Conservation (phyloP, 1,139 yeast genomes). For the Meyerozyma sp. region DNA sequence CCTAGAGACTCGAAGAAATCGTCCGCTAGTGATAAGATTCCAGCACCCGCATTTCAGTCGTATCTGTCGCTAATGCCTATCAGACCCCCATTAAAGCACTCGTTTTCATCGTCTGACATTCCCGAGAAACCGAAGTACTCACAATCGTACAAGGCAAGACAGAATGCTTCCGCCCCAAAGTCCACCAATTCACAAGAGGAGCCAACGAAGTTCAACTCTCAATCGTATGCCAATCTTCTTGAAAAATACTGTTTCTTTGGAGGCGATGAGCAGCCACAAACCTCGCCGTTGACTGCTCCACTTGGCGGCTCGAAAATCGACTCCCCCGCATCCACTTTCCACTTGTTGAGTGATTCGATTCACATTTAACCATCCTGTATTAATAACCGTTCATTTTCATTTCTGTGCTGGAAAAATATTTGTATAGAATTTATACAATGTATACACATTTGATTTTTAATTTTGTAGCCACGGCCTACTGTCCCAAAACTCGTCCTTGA, state of each 20-base stretch:
- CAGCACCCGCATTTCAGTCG: conserved; percentile 2
- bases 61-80: conserved; percentile 3
- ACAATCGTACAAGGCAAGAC: conserved; percentile 14
- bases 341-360: conserved; percentile 29
- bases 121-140: conserved; percentile 15
- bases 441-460: conserved; percentile 1
- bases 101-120: conserved; percentile 23
- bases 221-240: conserved; percentile 26
- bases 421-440: background rate
- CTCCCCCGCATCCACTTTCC: conserved; percentile 25
- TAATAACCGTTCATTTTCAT: background rate
- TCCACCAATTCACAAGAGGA: conserved; percentile 2
- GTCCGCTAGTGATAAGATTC: background rate
- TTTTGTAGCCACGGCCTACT: conserved; percentile 30
- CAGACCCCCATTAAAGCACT: conserved; percentile 21
- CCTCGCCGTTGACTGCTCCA: conserved; percentile 4
- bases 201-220: conserved; percentile 14
- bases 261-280: conserved; percentile 10
- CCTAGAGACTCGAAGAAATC: conserved; percentile 2
- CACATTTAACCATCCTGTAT: conserved; percentile 16
- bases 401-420: background rate
- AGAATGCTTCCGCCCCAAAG: conserved; percentile 4
- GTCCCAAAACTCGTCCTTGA: conserved; percentile 55
- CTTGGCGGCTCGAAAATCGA: conserved; percentile 1
- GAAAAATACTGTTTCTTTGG: conserved; percentile 31